Percentiles rank a stretch among this genome's conserved stretches.
phyloP scores from a whole-genome alignment of 768 basidiomycete species.

The Xerocomus potaroensis region DNA sequence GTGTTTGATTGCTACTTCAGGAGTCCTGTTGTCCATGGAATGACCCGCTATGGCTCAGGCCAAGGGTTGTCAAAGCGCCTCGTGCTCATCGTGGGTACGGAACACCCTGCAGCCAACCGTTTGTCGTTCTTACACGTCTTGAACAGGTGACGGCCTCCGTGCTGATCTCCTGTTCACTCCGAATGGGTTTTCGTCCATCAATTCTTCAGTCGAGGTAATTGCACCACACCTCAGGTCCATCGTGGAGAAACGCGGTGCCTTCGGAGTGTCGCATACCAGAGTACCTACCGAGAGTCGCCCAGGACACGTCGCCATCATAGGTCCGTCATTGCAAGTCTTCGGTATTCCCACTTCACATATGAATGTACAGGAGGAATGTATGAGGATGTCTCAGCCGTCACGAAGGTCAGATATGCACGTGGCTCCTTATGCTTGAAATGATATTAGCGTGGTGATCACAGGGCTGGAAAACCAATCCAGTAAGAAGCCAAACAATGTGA shows the following conservation, averaged over 20 bases:
- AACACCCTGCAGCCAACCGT: neutral
- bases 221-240: constrained; percentile 76
- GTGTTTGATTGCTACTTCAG: constrained; percentile 89
- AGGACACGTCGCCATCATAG: constrained; percentile 86
- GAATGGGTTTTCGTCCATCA: constrained; percentile 50
- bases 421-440: constrained; percentile 4
- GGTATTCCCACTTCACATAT: constrained; percentile 3
- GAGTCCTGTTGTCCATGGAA: constrained; percentile 76
- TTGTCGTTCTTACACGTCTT: neutral
- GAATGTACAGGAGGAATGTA: constrained; percentile 76
- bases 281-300: constrained; percentile 88
- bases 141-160: constrained; percentile 72
- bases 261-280: constrained; percentile 79
- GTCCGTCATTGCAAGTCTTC: constrained; percentile 29
- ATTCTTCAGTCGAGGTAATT: constrained; percentile 53
- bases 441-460: constrained; percentile 22
- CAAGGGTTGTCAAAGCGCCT: constrained; percentile 61
- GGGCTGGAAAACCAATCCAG: constrained; percentile 88
- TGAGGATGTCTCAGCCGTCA: constrained; percentile 85
- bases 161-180: constrained; percentile 73
- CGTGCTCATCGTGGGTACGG: constrained; percentile 73
- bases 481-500: constrained; percentile 24
- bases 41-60: constrained; percentile 50
- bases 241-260: constrained; percentile 62
- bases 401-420: constrained; percentile 48